phyloP scores from a whole-genome alignment of 257 asterid genomes.

The Solanum etuberosum region DNA sequence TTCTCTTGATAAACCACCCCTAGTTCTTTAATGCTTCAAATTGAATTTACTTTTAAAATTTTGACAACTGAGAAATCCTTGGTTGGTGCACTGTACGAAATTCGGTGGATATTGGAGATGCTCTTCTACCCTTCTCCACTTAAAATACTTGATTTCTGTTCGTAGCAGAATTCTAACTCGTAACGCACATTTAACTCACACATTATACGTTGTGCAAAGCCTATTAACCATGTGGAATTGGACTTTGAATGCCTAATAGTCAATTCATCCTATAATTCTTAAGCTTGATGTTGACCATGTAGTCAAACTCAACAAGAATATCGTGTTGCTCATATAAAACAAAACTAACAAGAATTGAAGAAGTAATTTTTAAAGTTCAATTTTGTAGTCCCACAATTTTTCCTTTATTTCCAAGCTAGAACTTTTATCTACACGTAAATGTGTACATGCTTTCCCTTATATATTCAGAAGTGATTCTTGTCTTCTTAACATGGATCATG shows the following conservation, averaged over 20 bases:
- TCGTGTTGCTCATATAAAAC: neutral
- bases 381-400: neutral
- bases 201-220: neutral
- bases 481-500: neutral
- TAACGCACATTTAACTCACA: neutral
- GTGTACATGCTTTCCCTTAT: neutral
- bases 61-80: neutral
- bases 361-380: neutral
- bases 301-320: neutral
- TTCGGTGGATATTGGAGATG: neutral
- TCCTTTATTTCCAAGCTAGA: neutral
- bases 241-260: neutral
- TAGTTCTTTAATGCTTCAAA: neutral
- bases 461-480: neutral
- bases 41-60: neutral
- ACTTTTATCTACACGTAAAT: neutral
- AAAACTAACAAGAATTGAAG: neutral
- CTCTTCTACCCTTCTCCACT: neutral
- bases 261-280: neutral
- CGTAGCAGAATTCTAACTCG: neutral
- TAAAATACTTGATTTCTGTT: neutral
- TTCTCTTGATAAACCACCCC: neutral
- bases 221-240: neutral
- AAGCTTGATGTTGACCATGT: neutral
- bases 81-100: neutral